Conservation (phyloP, 345 rosid species). For the Boechera divaricarpa region DNA sequence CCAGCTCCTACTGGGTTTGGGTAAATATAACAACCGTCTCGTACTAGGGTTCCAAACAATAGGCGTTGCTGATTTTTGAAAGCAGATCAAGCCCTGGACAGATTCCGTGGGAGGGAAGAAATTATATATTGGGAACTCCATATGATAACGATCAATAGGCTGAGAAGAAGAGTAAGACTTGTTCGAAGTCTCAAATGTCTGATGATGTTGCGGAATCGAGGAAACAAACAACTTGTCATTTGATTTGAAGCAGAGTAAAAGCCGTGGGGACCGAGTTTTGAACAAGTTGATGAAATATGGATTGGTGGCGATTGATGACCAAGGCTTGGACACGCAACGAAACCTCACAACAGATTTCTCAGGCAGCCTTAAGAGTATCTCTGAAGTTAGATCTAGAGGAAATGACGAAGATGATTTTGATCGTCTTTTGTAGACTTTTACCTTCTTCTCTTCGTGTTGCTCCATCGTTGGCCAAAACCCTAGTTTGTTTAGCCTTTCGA, state of each 20-base stretch:
- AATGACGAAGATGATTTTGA: neutral
- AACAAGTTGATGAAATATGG: neutral
- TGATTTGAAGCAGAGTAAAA: neutral
- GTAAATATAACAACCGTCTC: neutral
- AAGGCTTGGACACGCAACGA: constrained; percentile 9
- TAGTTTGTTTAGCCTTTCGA: neutral
- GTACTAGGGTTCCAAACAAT: constrained; percentile 12
- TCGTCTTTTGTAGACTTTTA: neutral
- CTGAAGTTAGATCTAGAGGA: neutral
- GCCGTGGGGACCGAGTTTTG: neutral
- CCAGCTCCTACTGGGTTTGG: neutral
- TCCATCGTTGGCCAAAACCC: neutral
- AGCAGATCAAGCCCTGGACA: constrained; percentile 1
- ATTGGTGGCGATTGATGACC: neutral
- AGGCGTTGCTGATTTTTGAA: neutral
- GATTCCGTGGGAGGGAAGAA: neutral
- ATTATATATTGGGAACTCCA: neutral
- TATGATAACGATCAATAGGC: neutral
- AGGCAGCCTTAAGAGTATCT: constrained; percentile 12
- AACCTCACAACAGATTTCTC: constrained; percentile 5
- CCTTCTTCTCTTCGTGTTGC: neutral
- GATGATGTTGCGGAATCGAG: neutral
- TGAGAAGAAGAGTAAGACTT: neutral
- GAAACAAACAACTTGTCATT: neutral
- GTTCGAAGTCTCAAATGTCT: neutral